phyloP scores from a whole-genome alignment of 768 basidiomycete genomes.

The Pholiota microspora region DNA sequence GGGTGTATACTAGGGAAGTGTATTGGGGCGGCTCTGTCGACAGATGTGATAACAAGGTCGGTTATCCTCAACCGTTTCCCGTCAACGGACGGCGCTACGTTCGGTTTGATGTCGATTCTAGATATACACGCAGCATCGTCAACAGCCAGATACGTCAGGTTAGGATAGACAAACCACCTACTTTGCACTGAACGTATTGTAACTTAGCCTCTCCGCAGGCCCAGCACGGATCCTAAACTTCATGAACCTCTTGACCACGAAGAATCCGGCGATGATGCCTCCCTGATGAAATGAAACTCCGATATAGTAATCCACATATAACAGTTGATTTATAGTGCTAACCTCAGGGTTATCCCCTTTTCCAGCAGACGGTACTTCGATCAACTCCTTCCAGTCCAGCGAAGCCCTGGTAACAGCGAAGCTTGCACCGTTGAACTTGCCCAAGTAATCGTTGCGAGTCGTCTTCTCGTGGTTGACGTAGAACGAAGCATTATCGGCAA shows the following conservation, averaged over 20 bases:
- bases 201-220: conserved; percentile 20
- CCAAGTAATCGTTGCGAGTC: conserved; percentile 8
- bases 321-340: too few species aligned
- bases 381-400: conserved; percentile 16
- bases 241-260: conserved; percentile 20
- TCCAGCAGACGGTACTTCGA: conserved; percentile 10
- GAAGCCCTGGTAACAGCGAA: neutral
- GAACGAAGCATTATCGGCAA: conserved; percentile 7
- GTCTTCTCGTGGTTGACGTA: conserved; percentile 11
- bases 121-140: neutral
- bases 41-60: conserved; percentile 14
- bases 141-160: too few species aligned
- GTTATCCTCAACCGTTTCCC: conserved; percentile 11
- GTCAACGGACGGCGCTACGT: neutral
- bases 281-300: too few species aligned
- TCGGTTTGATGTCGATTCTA: conserved; percentile 5
- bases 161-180: conserved; percentile 2
- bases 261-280: conserved; percentile 22
- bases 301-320: too few species aligned
- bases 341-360: neutral
- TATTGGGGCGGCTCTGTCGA: conserved; percentile 17
- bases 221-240: conserved; percentile 24
- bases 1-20: neutral
- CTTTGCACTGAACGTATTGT: conserved; percentile 23
- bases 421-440: conserved; percentile 2